phyloP scores from a whole-genome alignment of 1,284 basidiomycete species.

The Rhodotorula sp. region DNA sequence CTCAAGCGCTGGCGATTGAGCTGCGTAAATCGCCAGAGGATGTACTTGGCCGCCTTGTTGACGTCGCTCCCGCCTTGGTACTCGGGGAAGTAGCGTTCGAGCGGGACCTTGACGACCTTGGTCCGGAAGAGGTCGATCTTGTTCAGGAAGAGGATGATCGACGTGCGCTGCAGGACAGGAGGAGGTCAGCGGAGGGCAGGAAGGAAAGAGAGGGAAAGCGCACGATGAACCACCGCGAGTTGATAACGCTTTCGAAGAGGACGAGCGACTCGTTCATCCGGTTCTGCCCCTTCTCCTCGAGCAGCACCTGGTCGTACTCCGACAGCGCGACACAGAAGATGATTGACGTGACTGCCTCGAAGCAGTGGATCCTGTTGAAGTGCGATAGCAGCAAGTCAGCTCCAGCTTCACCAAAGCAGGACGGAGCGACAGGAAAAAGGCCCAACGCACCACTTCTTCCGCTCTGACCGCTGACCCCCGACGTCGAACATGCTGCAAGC shows the following conservation, averaged over 20 bases:
- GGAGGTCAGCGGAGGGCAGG: not conserved
- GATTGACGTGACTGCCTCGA: constrained; percentile 67
- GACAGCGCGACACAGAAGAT: constrained; percentile 81
- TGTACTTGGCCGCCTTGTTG: constrained; percentile 97
- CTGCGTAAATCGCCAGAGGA: constrained; percentile 95
- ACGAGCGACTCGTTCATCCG: constrained; percentile 92
- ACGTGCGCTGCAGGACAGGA: constrained; percentile 19
- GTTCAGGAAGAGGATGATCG: constrained; percentile 50
- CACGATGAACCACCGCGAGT: constrained; percentile 89
- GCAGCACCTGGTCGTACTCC: constrained; percentile 88
- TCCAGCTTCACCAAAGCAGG: not conserved
- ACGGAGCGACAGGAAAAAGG: too few relatives aligned
- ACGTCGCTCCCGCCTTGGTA: constrained; percentile 71
- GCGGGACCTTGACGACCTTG: constrained; percentile 81
- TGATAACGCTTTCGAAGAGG: constrained; percentile 93
- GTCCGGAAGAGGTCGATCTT: constrained; percentile 48
- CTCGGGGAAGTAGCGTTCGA: constrained; percentile 89
- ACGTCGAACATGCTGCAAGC: constrained; percentile 74
- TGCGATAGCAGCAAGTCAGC: not conserved
- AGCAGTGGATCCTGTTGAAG: constrained; percentile 55
- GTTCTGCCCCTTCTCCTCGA: constrained; percentile 92
- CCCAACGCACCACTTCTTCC: constrained; percentile 63
- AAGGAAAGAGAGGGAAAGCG: constrained; percentile 58
- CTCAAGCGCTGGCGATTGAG: constrained; percentile 84
- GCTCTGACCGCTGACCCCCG: constrained; percentile 84